These are phyloP conservation scores for Lasiodiplodia theobromae DNA, from an alignment of 2,329 filamentous ascomycete genomes.

Conservation along the genomic window DNA sequence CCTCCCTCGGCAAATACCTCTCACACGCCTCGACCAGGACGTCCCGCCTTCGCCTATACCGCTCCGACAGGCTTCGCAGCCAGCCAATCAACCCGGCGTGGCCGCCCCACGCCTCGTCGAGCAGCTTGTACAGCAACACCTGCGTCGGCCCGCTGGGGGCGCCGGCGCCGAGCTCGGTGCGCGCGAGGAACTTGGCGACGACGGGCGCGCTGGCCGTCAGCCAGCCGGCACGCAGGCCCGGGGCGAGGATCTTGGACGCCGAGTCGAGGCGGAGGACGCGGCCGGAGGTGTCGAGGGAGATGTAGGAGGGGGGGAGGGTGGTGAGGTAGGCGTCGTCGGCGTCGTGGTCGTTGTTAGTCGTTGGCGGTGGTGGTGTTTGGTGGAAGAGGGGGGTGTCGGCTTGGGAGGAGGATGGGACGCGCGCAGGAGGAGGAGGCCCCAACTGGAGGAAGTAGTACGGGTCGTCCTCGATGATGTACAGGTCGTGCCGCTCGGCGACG, in stretches of 20 bases:
- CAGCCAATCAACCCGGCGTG: constrained; percentile 42
- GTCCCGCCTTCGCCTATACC: constrained; percentile 38
- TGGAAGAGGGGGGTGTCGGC: too few relatives aligned
- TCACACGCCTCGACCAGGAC: constrained; percentile 39
- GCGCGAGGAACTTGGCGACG: constrained; percentile 38
- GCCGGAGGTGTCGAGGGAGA: constrained; percentile 44
- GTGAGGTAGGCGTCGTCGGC: constrained; percentile 28
- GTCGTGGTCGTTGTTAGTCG: too few relatives aligned
- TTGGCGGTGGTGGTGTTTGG: too few relatives aligned
- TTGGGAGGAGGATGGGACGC: not conserved
- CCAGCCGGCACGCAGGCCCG: constrained; percentile 43
- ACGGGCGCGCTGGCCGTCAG: constrained; percentile 39
- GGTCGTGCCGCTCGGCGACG: constrained; percentile 37
- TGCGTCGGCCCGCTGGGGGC: constrained; percentile 40
- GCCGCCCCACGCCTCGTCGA: constrained; percentile 43
- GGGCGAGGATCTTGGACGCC: constrained; percentile 43
- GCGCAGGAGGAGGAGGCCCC: not conserved
- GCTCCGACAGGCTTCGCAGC: constrained; percentile 36
- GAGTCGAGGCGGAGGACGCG: constrained; percentile 44
- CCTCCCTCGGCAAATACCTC: constrained; percentile 32
- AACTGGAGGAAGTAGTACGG: constrained; percentile 41
- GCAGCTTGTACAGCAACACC: constrained; percentile 41
- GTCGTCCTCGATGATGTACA: constrained; percentile 43
- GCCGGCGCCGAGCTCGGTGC: constrained; percentile 36
- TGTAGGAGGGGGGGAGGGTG: constrained; percentile 38